phyloP scores from a whole-genome alignment of 306 rosid genomes.

The Begonia loranthoides region DNA sequence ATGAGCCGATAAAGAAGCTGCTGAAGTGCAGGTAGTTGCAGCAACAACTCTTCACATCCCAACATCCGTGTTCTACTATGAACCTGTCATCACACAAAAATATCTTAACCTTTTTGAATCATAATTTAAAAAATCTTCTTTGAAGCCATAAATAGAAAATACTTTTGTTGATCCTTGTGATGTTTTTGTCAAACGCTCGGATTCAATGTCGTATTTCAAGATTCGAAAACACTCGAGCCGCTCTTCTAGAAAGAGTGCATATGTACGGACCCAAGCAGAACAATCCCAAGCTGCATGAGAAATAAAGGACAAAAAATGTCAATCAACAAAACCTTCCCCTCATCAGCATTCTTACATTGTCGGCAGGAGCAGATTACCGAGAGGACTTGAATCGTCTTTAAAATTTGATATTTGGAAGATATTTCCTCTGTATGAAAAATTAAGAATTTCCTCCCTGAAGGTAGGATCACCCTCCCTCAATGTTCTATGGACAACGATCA shows the following conservation, averaged over 20 bases:
- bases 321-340: too few species aligned
- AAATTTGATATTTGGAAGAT: conserved; percentile 81
- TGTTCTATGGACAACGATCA: conserved; percentile 86
- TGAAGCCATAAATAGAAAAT: conserved; percentile 1
- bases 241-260: conserved; percentile 78
- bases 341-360: not conserved
- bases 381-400: conserved; percentile 80
- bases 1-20: conserved; percentile 72
- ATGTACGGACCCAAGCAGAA: conserved; percentile 83
- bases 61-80: conserved; percentile 48
- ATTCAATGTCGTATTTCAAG: conserved; percentile 70
- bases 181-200: conserved; percentile 52
- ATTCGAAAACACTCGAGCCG: conserved; percentile 13
- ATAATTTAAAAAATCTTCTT: not conserved
- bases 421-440: conserved; percentile 43
- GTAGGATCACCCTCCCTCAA: conserved; percentile 90
- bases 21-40: conserved; percentile 79
- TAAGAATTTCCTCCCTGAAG: conserved; percentile 65
- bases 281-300: conserved; percentile 88
- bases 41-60: conserved; percentile 47
- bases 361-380: conserved; percentile 26
- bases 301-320: not conserved
- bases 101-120: conserved; percentile 10
- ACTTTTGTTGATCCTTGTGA: conserved; percentile 40
- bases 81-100: conserved; percentile 26